These are phyloP conservation scores for Ustilago trichophora DNA, from an alignment of 1,284 basidiomycete genomes.

Conservation along the genomic window DNA sequence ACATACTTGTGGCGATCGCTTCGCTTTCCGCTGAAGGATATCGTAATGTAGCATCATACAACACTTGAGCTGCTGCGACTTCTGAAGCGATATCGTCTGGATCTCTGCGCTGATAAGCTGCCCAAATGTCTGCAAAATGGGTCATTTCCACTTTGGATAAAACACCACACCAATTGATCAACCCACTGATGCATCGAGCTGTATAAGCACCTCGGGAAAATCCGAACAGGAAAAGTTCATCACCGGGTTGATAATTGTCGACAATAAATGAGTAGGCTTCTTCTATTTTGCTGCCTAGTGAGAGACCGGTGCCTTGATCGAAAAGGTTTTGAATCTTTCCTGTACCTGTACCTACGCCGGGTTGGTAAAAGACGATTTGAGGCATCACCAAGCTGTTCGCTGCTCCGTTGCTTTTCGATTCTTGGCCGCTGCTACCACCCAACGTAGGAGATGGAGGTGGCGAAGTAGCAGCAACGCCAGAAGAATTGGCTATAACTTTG, in stretches of 20 bases:
- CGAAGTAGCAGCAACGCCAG: constrained; percentile 1
- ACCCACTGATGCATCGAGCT: constrained; percentile 76
- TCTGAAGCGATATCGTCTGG: constrained; percentile 42
- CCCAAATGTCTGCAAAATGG: constrained; percentile 49
- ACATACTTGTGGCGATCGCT: constrained; percentile 24
- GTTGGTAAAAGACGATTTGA: constrained; percentile 51
- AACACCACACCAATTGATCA: constrained; percentile 73
- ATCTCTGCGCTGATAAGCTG: constrained; percentile 46
- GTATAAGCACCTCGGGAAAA: constrained; percentile 80
- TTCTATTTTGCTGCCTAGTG: constrained; percentile 65
- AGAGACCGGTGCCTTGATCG: constrained; percentile 38
- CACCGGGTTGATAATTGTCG: constrained; percentile 69
- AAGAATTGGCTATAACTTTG: constrained; percentile 30
- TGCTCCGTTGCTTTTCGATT: too few relatives aligned
- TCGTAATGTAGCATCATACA: constrained; percentile 24
- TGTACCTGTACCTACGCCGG: constrained; percentile 45
- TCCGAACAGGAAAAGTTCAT: constrained; percentile 68
- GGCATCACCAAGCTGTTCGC: constrained; percentile 10
- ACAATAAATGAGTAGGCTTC: constrained; percentile 76
- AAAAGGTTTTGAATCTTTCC: constrained; percentile 25
- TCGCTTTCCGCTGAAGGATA: constrained; percentile 40
- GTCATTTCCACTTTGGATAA: constrained; percentile 69
- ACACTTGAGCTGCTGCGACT: constrained; percentile 28
- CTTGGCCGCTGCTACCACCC: background rate
- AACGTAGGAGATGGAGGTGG: constrained; percentile 1